phyloP scores from a whole-genome alignment of 306 rosid genomes.

The Vachellia collinsii region DNA sequence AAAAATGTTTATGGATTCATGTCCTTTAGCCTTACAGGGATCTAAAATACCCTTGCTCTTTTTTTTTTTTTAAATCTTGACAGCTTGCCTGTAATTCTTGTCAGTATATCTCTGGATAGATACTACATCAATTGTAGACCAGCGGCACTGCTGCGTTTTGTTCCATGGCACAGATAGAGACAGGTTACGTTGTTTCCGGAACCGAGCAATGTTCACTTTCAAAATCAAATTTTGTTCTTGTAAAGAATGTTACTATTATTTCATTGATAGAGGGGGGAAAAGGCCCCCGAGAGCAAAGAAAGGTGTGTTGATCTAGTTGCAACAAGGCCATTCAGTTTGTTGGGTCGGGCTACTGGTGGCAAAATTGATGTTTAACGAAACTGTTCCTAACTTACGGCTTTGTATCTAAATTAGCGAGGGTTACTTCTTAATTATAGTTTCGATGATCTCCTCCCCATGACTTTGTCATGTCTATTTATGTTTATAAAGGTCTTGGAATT shows the following conservation, averaged over 20 bases:
- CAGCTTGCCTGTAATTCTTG: conserved; percentile 43
- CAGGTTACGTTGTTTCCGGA: conserved; percentile 40
- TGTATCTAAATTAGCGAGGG: conserved; percentile 29
- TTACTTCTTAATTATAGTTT: conserved; percentile 28
- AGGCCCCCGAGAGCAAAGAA: not conserved
- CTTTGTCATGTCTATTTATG: not conserved
- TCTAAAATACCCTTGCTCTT: conserved; percentile 23
- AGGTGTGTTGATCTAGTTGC: conserved; percentile 24
- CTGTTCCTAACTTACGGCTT: conserved; percentile 34
- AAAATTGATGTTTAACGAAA: conserved; percentile 26
- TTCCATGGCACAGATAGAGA: conserved; percentile 37
- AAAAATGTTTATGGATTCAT: conserved; percentile 13
- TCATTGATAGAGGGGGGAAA: not conserved
- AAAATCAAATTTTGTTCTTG: conserved; percentile 51
- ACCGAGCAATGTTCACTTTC: conserved; percentile 49
- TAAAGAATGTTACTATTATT: conserved; percentile 44
- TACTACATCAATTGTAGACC: conserved; percentile 39
- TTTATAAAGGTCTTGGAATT: not conserved
- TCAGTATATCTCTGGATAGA: conserved; percentile 43
- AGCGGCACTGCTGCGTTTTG: conserved; percentile 35
- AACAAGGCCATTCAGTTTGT: not conserved
- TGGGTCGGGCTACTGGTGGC: conserved; percentile 21
- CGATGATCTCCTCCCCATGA: not conserved
- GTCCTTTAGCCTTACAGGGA: conserved; percentile 6
- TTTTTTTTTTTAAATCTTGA: conserved; percentile 26